Conservation (phyloP, 2,329 filamentous ascomycete genomes). For the Apiospora aurea region DNA sequence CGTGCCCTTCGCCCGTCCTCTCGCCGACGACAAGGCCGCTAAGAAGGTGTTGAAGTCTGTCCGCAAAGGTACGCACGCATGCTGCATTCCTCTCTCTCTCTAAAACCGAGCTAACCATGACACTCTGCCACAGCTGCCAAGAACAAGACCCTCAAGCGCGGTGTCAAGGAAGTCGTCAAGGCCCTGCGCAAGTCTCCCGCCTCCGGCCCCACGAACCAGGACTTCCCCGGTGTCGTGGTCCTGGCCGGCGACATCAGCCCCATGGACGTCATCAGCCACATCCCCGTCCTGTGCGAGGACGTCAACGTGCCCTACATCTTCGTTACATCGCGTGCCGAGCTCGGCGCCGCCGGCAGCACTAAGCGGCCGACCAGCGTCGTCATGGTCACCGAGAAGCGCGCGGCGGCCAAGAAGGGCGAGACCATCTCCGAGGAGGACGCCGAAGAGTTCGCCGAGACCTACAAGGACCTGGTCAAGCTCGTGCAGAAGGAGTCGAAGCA, state of each 20-base stretch:
- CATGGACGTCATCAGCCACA: slow-evolving; percentile 98
- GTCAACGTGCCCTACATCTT: slow-evolving; percentile 98
- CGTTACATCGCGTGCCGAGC: slow-evolving; percentile 88
- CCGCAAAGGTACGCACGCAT: slow-evolving; percentile 56
- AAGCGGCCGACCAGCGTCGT: slow-evolving; percentile 97
- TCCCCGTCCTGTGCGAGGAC: slow-evolving; percentile 97
- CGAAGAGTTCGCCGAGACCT: slow-evolving; percentile 69
- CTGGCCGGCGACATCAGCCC: slow-evolving; percentile 97
- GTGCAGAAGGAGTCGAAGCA: slow-evolving; percentile 69
- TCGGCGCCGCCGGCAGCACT: slow-evolving; percentile 91
- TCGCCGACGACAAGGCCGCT: slow-evolving; percentile 79
- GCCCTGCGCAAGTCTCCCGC: slow-evolving; percentile 89
- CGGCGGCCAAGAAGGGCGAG: slow-evolving; percentile 46
- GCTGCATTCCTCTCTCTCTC: slow-evolving; percentile 15
- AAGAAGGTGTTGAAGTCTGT: slow-evolving; percentile 68
- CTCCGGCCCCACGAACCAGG: slow-evolving; percentile 68
- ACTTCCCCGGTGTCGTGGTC: slow-evolving; percentile 79
- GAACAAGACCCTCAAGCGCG: slow-evolving; percentile 93
- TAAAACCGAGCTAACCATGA: slow-evolving; percentile 33
- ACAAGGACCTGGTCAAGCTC: slow-evolving; percentile 70
- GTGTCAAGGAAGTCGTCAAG: slow-evolving; percentile 99
- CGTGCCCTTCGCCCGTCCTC: slow-evolving; percentile 83
- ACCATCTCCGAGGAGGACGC: slow-evolving; percentile 57
- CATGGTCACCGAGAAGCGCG: slow-evolving; percentile 74
- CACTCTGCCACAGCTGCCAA: slow-evolving; percentile 74